phyloP scores from a whole-genome alignment of 352 stramenopile genomes.

The Saprolegnia parasitica region DNA sequence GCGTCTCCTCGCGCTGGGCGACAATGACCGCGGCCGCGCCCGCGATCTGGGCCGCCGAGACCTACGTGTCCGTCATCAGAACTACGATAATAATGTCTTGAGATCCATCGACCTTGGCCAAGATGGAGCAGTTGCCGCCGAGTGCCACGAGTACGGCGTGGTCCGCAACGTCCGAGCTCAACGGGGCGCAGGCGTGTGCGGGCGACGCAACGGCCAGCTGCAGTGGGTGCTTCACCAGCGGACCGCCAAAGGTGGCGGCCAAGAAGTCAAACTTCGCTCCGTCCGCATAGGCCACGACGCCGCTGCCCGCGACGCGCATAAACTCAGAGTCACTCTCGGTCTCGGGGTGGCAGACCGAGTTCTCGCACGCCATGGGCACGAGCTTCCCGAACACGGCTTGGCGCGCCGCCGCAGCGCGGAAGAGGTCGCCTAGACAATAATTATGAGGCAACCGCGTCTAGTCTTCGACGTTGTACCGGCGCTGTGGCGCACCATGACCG shows the following conservation, averaged over 20 bases:
- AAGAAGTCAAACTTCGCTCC: conserved; percentile 42
- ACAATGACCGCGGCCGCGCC: conserved; percentile 42
- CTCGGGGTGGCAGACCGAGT: conserved; percentile 43
- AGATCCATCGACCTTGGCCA: conserved; percentile 1
- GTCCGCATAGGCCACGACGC: conserved; percentile 32
- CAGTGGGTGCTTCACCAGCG: conserved; percentile 35
- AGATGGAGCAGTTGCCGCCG: conserved; percentile 35
- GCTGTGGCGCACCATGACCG: conserved; percentile 56
- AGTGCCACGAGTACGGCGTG: conserved; percentile 20
- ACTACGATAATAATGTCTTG: neutral
- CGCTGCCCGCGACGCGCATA: conserved; percentile 39
- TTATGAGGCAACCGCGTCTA: neutral
- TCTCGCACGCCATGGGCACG: conserved; percentile 51
- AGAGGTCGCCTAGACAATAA: conserved; percentile 35
- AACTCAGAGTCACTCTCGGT: conserved; percentile 37
- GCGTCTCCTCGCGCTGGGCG: conserved; percentile 31
- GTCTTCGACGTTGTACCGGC: conserved; percentile 26
- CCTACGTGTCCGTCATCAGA: conserved; percentile 15
- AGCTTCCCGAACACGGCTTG: conserved; percentile 43
- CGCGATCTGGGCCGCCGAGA: conserved; percentile 43
- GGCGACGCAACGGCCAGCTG: conserved; percentile 31
- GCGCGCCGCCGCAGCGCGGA: conserved; percentile 35
- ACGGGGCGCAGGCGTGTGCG: conserved; percentile 32
- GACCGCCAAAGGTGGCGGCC: conserved; percentile 44
- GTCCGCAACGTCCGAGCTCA: conserved; percentile 27